phyloP scores from a whole-genome alignment of 352 stramenopile genomes.

The Globisporangium acanthophoron region DNA sequence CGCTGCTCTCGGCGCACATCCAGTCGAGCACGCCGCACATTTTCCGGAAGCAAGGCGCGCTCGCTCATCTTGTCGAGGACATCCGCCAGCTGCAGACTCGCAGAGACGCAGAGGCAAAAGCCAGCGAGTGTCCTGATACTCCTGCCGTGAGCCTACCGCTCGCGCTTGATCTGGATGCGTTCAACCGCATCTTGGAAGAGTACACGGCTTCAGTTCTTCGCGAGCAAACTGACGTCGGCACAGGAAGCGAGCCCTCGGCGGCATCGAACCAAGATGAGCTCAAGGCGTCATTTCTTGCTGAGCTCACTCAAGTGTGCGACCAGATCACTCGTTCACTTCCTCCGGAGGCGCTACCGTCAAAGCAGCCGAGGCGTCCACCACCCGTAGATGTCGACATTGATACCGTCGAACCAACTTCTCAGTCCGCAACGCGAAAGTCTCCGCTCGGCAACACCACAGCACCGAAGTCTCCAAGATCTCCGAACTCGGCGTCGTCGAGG shows the following conservation, averaged over 20 bases:
- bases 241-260: not conserved
- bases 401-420: not conserved
- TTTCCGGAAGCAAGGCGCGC: conserved; percentile 34
- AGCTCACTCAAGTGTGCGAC: conserved; percentile 32
- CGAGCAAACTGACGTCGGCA: conserved; percentile 3
- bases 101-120: not conserved
- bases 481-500: not conserved
- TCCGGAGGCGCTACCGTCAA: conserved; percentile 3
- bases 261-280: conserved; percentile 21
- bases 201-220: conserved; percentile 19
- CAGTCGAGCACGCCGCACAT: conserved; percentile 36
- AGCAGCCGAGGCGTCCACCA: not conserved
- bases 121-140: not conserved
- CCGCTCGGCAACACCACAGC: not conserved
- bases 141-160: not conserved
- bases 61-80: conserved; percentile 30
- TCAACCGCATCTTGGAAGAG: conserved; percentile 24
- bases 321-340: conserved; percentile 22
- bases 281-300: conserved; percentile 17
- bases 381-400: not conserved
- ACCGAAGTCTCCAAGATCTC: not conserved
- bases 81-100: conserved; percentile 8
- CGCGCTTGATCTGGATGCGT: conserved; percentile 11
- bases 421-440: not conserved
- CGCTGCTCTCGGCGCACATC: conserved; percentile 33